Evolutionary conservation across 495 filamentous ascomycete species (phyloP), one percentile per base, ranked within the genome.

Genomic region (Talaromyces borbonicus): DNA sequence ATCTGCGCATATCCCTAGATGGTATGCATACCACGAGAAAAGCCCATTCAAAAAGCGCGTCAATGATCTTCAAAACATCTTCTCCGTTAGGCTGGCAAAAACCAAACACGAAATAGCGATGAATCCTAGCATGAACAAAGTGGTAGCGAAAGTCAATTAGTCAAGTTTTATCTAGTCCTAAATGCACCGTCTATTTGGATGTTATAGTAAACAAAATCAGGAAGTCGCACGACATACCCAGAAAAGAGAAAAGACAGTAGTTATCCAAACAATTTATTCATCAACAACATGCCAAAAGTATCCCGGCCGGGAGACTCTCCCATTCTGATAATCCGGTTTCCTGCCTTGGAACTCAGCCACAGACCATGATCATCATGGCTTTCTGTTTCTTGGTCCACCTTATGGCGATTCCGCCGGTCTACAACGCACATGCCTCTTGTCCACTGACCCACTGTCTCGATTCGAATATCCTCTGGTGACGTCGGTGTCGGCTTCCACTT

Each of bases 371-470:
- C 89, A 40, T 68, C 74, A 15, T 72, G 48, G 43, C 69, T 63
- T 45, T 85, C 72, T 29, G 66, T 60, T 26, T 81, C 77, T 8
- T 62, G 66, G n/a, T 75, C 79, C 2, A 77, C 67, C 48, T 70
- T 78, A 51, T 78, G 79, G 36, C 75, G 61, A 36, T 65, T 73
- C 11, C 92, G 72, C 8, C 79, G 67, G 62, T 98, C 93, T 26
- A 87, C 68, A 14, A 97, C 74, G 58, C 87, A 89, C 81, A 88
- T 86, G 2, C 92, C 92, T 33, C 84, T 70, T 43, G 90, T 95
- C 92, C 92, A 98, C 63, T 97, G 90, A 4, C 92, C 92, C 24
- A 73, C 58, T 1, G 85, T 86, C 60, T 98, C 92, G 19, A 98
- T 68, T 11, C 92, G 73, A 42, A 97, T 82, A 62, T 98, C 92